These are phyloP conservation scores for Pilatotrama ljubarskyi DNA, from an alignment of 768 basidiomycete genomes.

Conservation along the genomic window DNA sequence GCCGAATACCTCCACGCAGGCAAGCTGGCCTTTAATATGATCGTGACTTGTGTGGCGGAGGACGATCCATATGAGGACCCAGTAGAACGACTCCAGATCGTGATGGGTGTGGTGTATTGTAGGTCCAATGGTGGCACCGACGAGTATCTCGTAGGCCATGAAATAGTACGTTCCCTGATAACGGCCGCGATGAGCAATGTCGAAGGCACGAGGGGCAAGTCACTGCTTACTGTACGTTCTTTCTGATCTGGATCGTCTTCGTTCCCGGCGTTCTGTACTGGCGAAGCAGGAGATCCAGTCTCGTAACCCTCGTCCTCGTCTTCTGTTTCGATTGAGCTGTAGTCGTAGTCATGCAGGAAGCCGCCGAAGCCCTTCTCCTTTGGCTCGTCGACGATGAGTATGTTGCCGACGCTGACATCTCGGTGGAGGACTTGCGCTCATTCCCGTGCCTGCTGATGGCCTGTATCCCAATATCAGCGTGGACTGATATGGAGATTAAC, in stretches of 20 bases:
- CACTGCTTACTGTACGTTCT: not conserved
- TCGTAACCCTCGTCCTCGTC: not conserved
- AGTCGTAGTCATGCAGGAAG: conserved; percentile 12
- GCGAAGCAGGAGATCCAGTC: too few relatives aligned
- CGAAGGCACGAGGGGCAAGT: not conserved
- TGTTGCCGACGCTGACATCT: conserved; percentile 24
- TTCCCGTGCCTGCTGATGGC: conserved; percentile 12
- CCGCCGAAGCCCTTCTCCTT: not conserved
- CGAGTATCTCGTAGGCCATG: not conserved
- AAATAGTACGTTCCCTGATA: conserved; percentile 7
- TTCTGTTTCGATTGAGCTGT: not conserved
- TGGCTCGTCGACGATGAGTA: conserved; percentile 16
- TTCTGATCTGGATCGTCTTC: not conserved
- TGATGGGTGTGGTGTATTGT: not conserved
- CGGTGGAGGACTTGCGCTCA: conserved; percentile 18
- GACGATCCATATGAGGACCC: conserved; percentile 13
- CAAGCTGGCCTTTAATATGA: not conserved
- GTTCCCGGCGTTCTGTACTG: too few relatives aligned
- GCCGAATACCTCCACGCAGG: not conserved
- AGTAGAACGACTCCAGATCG: conserved; percentile 13
- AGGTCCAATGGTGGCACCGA: not conserved
- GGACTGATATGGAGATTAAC: not conserved
- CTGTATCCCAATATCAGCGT: not conserved
- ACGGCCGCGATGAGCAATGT: not conserved
- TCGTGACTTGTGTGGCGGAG: conserved; percentile 7